Evolutionary conservation across 768 basidiomycete genomes (phyloP).

Genomic region (Russula abietina): DNA sequence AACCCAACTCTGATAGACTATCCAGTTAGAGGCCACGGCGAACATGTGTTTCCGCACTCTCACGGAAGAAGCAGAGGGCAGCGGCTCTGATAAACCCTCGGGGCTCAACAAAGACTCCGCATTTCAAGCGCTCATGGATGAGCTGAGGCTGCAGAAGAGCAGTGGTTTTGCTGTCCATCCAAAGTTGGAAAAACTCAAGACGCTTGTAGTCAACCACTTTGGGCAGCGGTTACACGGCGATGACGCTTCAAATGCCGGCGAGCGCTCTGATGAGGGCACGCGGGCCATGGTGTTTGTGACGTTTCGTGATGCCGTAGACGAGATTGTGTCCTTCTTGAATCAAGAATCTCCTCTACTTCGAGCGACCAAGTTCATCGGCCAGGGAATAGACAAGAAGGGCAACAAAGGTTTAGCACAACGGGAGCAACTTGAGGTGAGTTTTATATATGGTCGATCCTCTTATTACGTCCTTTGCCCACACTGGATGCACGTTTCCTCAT

Average conservation of each 20-base stretch:
- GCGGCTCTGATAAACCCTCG: constrained; percentile 36
- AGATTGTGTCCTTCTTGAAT: constrained; percentile 78
- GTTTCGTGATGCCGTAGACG: constrained; percentile 86
- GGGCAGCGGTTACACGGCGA: constrained; percentile 39
- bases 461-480: constrained; percentile 2
- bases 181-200: constrained; percentile 82
- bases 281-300: constrained; percentile 92
- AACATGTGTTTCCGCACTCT: constrained; percentile 70
- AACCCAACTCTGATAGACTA: constrained; percentile 5
- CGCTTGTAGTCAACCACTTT: constrained; percentile 76
- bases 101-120: constrained; percentile 45
- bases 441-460: background rate
- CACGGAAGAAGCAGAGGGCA: constrained; percentile 42
- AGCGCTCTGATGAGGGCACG: constrained; percentile 37
- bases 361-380: constrained; percentile 85
- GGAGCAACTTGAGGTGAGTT: constrained; percentile 77
- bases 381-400: constrained; percentile 78
- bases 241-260: constrained; percentile 14
- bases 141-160: constrained; percentile 53
- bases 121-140: constrained; percentile 60
- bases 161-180: constrained; percentile 68
- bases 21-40: constrained; percentile 76
- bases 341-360: constrained; percentile 71
- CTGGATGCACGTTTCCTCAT: background rate
- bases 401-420: constrained; percentile 86